A percentile compares a stretch with the other conserved stretches of the same genome.
These are phyloP conservation scores for Pistacia vera DNA, from an alignment of 345 rosid genomes.

Conservation along the genomic window DNA sequence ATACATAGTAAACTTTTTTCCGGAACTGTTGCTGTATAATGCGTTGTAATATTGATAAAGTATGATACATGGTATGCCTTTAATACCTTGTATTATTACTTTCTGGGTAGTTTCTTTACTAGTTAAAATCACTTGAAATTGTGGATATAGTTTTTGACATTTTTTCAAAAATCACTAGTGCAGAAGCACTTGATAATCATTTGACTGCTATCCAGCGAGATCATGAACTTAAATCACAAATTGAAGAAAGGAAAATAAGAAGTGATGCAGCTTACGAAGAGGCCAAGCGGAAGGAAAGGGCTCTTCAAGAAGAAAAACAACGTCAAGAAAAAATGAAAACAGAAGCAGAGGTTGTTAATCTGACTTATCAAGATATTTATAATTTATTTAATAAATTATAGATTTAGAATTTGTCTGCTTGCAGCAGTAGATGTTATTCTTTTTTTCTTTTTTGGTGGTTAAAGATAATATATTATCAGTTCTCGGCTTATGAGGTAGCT, in stretches of 20 bases:
- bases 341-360: slow-evolving; percentile 81
- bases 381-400: not conserved
- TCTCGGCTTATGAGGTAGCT: not conserved
- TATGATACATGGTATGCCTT: slow-evolving; percentile 6
- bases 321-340: slow-evolving; percentile 80
- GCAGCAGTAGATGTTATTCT: not conserved
- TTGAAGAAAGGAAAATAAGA: slow-evolving; percentile 84
- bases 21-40: not conserved
- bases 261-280: slow-evolving; percentile 91
- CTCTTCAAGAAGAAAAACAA: slow-evolving; percentile 74
- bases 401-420: not conserved
- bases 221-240: slow-evolving; percentile 78
- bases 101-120: not conserved
- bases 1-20: not conserved
- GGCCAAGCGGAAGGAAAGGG: slow-evolving; percentile 80
- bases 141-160: slow-evolving; percentile 17
- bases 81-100: slow-evolving; percentile 1
- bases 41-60: not conserved
- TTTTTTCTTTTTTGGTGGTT: not conserved
- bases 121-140: not conserved
- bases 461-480: not conserved
- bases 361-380: not conserved
- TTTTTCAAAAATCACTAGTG: slow-evolving; percentile 47
- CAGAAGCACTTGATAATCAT: slow-evolving; percentile 93
- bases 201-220: slow-evolving; percentile 83